phyloP scores from a whole-genome alignment of 1,139 yeast species.

The Suhomyces taliae region DNA sequence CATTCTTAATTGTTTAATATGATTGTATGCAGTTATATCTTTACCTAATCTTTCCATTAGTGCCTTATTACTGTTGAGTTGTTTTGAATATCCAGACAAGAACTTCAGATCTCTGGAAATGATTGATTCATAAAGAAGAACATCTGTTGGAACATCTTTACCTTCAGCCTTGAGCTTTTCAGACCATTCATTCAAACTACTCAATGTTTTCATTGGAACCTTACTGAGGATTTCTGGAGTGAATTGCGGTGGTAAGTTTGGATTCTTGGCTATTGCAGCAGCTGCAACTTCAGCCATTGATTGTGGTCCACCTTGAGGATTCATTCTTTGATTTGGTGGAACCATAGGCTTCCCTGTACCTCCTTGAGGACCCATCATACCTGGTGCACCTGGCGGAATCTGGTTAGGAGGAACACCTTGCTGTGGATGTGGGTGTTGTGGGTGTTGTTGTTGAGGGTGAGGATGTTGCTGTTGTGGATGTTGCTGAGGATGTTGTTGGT shows the following conservation, averaged over 20 bases:
- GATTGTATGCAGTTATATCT: constrained; percentile 39
- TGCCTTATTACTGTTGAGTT: constrained; percentile 32
- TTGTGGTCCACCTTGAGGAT: not conserved
- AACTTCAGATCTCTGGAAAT: constrained; percentile 51
- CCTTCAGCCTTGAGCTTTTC: constrained; percentile 43
- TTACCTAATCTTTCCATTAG: constrained; percentile 31
- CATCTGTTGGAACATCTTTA: constrained; percentile 46
- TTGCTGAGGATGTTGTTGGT: constrained; percentile 16
- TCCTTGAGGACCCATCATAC: not conserved
- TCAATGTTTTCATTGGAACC: constrained; percentile 16
- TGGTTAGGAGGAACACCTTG: constrained; percentile 6
- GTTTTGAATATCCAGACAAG: constrained; percentile 32
- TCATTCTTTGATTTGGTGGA: not conserved
- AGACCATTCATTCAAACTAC: constrained; percentile 54
- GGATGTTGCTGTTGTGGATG: constrained; percentile 14
- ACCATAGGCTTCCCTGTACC: not conserved
- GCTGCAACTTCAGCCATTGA: constrained; percentile 7
- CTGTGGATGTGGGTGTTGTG: not conserved
- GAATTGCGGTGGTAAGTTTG: constrained; percentile 18
- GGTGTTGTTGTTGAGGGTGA: constrained; percentile 14
- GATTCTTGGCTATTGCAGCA: constrained; percentile 7
- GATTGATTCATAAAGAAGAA: constrained; percentile 58
- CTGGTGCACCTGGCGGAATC: constrained; percentile 4
- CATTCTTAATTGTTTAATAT: constrained; percentile 59
- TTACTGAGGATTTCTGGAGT: constrained; percentile 18